Evolutionary conservation across 495 filamentous ascomycete species (phyloP), one percentile per base, ranked within the genome.

Genomic region (Aspergillus baeticus): DNA sequence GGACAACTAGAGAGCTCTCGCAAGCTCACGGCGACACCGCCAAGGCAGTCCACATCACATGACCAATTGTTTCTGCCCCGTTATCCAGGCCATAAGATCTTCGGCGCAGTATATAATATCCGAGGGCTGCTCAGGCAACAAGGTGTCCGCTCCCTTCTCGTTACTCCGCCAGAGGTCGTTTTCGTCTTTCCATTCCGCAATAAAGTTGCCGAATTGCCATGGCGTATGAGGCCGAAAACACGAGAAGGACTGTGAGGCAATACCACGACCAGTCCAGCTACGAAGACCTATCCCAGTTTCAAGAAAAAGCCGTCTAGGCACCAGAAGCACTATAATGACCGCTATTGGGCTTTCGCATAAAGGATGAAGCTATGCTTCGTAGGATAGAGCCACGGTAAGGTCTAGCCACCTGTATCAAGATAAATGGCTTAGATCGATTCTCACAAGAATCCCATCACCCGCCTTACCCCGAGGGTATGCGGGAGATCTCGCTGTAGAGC

Each of bases 401-500:
- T 21, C 34, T n/a, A 10, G 15, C 22, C 11, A n/a, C n/a, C 10
- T 36, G 10, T 36, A 10, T 18, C 46, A 50, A 49, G 35, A 41
- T 41, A 18, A 7, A 33, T 31, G 15, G 20, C 13, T 18, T 21
- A 35, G n/a, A 45, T 38, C n/a, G 34, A 45, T 26, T 21, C 33
- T 39, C 54, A 26, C 34, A 6, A 43, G 46, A 39, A 39, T 50
- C 47, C 33, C 36, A 20, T 46, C 53, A 62, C 59, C 59, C 63
- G 65, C 61, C 23, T 64, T 61, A 58, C 70, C 54, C 73, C 73
- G 70, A 73, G 70, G 70, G 54, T 63, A 55, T 50, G 45, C 73
- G 73, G 73, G 57, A 72, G 72, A 77, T 75, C 69, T 77, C 73
- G 73, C 64, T 69, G 64, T 53, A 55, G 52, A 54, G 55, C 47